Base-by-base conservation (phyloP, 805 yeast genomes). In the Candida yuanshanica region DNA sequence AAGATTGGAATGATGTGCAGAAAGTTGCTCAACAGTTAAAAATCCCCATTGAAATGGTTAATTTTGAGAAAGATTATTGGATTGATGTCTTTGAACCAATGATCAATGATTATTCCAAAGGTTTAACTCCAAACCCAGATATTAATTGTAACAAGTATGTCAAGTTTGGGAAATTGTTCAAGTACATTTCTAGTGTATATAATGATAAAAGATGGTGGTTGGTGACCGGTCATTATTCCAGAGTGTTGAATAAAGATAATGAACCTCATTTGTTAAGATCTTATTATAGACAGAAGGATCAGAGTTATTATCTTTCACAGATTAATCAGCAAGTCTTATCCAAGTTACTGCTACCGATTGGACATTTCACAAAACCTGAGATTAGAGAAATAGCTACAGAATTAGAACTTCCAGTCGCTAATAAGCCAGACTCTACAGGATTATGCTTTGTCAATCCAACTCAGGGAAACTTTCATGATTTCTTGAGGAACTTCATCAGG, bases 71-170 rank as follows among this genome's bases (percentile, higher is more conserved):
- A 47, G 97, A 93, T 41, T 93, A 93, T 62, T 93, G 99, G 99
- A 67, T 70, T 16, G 82, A 83, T 42, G 98, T 93, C 8, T 93
- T 93, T 59, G 82, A 78, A 56, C 98, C 99, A 2, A 91, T 93
- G 97, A 62, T 93, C 18, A 75, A 75, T 4, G 70, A 69, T 53
- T 93, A 90, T 58, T 64, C 69, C 26, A 54, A 47, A 9, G 99
- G 99, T 0, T 52, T 70, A 33, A 93, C 99, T 1, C 99, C 99
- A 0, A 93, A 93, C 52, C 98, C 99, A 1, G 99, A 93, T 58
- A 81, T 90, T 17, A 78, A 81, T 16, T 93, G 99, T 59, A 93
- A 93, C 60, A 72, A 74, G 44, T 75, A 77, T 57, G 83, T 93
- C 50, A 93, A 93, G 59, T 93, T 93, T 65, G 98, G 99, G 2